Conservation (phyloP, 495 filamentous ascomycete species). For the Lasiosphaeriaceae sp. region DNA sequence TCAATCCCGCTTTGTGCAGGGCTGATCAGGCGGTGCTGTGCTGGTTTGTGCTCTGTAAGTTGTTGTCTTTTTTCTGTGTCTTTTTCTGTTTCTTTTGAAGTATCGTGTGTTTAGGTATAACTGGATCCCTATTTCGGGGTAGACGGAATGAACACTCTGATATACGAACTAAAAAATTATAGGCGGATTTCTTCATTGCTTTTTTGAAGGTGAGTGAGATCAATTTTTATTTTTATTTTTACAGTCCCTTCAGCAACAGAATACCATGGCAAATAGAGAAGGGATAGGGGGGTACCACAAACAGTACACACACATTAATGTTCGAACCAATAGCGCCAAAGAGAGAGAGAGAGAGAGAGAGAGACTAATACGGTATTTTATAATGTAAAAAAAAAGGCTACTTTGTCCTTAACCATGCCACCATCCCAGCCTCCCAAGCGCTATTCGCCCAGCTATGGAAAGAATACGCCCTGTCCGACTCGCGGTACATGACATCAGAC, state of each 20-base stretch:
- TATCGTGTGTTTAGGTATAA: too few relatives aligned
- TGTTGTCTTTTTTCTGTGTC: too few relatives aligned
- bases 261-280: neutral
- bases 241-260: neutral
- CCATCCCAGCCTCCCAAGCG: constrained; percentile 34
- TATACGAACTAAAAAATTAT: neutral
- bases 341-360: too few relatives aligned
- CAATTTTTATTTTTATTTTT: neutral
- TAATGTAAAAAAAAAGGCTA: constrained; percentile 50
- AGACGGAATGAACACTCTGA: too few relatives aligned
- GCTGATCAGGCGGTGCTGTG: too few relatives aligned
- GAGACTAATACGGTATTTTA: too few relatives aligned
- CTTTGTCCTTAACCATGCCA: constrained; percentile 62
- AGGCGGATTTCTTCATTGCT: constrained; percentile 64
- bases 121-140: too few relatives aligned
- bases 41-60: constrained; percentile 6
- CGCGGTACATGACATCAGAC: constrained; percentile 74
- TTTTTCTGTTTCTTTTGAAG: neutral
- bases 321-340: too few relatives aligned
- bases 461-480: constrained; percentile 81
- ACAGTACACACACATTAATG: too few relatives aligned
- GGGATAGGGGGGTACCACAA: too few relatives aligned
- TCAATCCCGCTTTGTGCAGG: too few relatives aligned
- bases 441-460: constrained; percentile 83
- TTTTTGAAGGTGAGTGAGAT: constrained; percentile 62